Conservation (phyloP, 2,329 filamentous ascomycete genomes). For the Fusarium subtropicale region DNA sequence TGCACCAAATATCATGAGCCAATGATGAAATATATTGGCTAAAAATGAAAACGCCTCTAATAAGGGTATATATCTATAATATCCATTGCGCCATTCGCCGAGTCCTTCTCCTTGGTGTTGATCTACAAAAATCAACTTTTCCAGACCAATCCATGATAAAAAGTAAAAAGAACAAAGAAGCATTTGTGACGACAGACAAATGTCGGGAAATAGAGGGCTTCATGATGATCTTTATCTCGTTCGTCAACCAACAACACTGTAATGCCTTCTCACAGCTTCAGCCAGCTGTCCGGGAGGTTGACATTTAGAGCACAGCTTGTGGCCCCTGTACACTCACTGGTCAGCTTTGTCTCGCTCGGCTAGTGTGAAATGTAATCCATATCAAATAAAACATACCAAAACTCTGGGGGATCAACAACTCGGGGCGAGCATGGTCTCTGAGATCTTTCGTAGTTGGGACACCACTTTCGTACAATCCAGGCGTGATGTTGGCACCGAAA, state of each 20-base stretch:
- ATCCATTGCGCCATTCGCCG: slow-evolving; percentile 4
- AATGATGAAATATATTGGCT: not conserved
- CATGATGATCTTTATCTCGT: not conserved
- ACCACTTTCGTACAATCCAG: slow-evolving; percentile 45
- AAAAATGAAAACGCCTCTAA: slow-evolving; percentile 4
- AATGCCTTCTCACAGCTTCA: slow-evolving; percentile 35
- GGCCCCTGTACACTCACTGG: slow-evolving; percentile 16
- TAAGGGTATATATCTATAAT: slow-evolving; percentile 2
- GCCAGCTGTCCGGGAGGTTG: slow-evolving; percentile 39
- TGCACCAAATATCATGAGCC: not conserved
- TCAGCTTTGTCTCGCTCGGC: slow-evolving; percentile 6
- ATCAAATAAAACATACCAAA: slow-evolving; percentile 31
- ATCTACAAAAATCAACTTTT: not conserved
- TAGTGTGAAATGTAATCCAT: not conserved
- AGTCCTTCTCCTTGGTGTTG: not conserved
- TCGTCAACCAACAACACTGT: slow-evolving; percentile 19
- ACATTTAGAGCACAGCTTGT: slow-evolving; percentile 38
- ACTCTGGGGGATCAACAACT: slow-evolving; percentile 43
- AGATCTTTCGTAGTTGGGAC: slow-evolving; percentile 39
- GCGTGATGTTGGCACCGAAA: slow-evolving; percentile 43
- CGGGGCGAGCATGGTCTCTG: slow-evolving; percentile 41
- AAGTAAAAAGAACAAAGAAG: not conserved
- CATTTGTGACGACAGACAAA: not conserved
- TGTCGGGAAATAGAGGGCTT: not conserved
- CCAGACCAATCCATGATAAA: not conserved